These are phyloP conservation scores for Macadamia tetraphylla DNA, from an alignment of 164 flowering plant species.

Conservation along the genomic window DNA sequence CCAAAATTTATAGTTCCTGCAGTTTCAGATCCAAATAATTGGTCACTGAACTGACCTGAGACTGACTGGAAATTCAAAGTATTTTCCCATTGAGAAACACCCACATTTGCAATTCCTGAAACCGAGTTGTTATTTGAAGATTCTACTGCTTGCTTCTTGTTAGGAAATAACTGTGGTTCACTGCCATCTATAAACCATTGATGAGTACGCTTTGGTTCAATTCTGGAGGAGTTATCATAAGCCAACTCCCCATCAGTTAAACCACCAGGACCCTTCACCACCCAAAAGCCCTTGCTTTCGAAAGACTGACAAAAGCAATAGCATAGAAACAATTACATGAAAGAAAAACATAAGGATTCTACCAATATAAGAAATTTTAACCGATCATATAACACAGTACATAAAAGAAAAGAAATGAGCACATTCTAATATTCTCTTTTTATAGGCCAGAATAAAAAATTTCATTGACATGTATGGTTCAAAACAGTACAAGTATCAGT, in stretches of 20 bases:
- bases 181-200: conserved; percentile 44
- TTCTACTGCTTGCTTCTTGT: conserved; percentile 36
- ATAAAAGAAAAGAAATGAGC: background rate
- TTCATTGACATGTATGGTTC: no score
- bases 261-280: conserved; percentile 19
- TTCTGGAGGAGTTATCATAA: conserved; percentile 22
- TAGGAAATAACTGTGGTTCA: conserved; percentile 28
- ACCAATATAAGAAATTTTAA: background rate
- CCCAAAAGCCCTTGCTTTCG: conserved; percentile 19
- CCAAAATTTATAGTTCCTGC: conserved; percentile 18
- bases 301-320: conserved; percentile 10
- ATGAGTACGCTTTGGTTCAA: conserved; percentile 35
- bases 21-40: conserved; percentile 38
- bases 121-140: conserved; percentile 19
- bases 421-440: background rate
- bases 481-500: no score
- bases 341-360: background rate
- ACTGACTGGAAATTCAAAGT: conserved; percentile 26
- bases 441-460: no score
- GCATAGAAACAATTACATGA: background rate
- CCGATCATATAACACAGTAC: background rate
- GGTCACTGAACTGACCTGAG: conserved; percentile 34
- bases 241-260: conserved; percentile 22
- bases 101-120: conserved; percentile 25
- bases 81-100: conserved; percentile 41